phyloP scores from a whole-genome alignment of 352 stramenopile genomes.

The Phytopythium cucurbitacearum region DNA sequence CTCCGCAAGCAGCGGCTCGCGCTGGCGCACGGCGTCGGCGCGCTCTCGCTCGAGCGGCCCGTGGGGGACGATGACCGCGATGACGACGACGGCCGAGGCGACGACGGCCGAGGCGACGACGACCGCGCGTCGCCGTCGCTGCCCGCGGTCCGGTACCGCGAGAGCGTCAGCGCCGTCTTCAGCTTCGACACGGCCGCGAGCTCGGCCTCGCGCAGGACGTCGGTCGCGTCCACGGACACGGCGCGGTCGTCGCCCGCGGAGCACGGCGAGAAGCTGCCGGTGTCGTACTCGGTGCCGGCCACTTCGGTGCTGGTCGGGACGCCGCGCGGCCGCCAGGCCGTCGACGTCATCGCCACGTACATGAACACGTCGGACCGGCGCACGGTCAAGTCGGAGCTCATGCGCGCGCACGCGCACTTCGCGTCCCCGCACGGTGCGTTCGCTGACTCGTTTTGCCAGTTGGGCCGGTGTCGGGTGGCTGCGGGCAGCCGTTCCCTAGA shows the following conservation, averaged over 20 bases:
- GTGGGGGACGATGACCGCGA: constrained; percentile 15
- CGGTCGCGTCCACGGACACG: constrained; percentile 35
- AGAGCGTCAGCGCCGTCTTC: constrained; percentile 51
- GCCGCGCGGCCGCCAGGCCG: constrained; percentile 57
- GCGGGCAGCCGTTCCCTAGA: no score
- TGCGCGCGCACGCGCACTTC: constrained; percentile 72
- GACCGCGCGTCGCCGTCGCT: constrained; percentile 55
- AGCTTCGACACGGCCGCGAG: constrained; percentile 34
- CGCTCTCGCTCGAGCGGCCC: constrained; percentile 11
- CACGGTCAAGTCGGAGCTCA: constrained; percentile 69
- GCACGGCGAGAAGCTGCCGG: constrained; percentile 34
- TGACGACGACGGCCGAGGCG: constrained; percentile 1
- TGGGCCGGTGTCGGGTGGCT: no score
- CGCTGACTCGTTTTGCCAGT: not conserved
- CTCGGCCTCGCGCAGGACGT: constrained; percentile 33
- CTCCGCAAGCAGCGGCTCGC: constrained; percentile 3
- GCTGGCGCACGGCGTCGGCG: constrained; percentile 7
- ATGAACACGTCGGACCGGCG: constrained; percentile 86
- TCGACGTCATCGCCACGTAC: constrained; percentile 87
- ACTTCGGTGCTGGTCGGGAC: constrained; percentile 54
- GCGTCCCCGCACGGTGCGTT: constrained; percentile 59
- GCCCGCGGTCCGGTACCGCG: constrained; percentile 62
- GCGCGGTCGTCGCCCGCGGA: constrained; percentile 25
- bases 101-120: constrained; percentile 2
- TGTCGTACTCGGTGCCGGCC: constrained; percentile 74